Base-by-base conservation (phyloP, 2,329 filamentous ascomycete species). In the Xylaria sp. region DNA sequence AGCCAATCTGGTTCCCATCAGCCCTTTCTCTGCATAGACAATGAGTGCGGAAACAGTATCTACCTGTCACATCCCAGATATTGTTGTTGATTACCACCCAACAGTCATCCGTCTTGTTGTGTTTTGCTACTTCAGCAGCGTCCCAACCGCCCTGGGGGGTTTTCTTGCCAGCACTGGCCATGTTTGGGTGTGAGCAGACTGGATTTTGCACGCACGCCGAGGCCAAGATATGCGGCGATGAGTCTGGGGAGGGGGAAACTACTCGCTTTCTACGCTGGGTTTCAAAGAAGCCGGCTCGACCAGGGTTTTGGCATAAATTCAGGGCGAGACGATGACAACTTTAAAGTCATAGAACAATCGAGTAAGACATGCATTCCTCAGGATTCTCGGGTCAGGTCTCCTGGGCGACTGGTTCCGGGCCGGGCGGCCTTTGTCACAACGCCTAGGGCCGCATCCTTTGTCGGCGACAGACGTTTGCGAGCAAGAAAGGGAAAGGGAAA, bases 61-160 rank as follows among this genome's bases (percentile, higher is more conserved):
- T 52, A 60, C 60, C 46, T 2, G 88, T 89, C 49, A 91, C 77
- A 71, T 91, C 87, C 81, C 88, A 91, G 27, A 90, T 87, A 68
- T 84, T 82, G 46, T 83, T 83, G 71, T 90, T 84, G 17, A 91
- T 83, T n/a, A 90, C 87, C 59, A 91, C 83, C 89, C 89, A 91
- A 68, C 84, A 82, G 66, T 87, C 75, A 54, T 79, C 68, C 31
- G 76, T 68, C 11, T 71, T 78, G 57, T 79, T 83, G 70, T 87
- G 85, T 54, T 74, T 73, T 19, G 47, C 47, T 27, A 58, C 35
- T 3, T 58, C 54, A 6, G 29, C 21, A 11, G 54, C 37, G 10
- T 54, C n/a, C n/a, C n/a, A n/a, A n/a, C n/a, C n/a, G n/a, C n/a
- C n/a, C n/a, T n/a, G n/a, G n/a, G n/a, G n/a, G n/a, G n/a, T n/a